Conservation (phyloP, 192 early-diverging fungal species). For the Gamsiella multidivaricata region DNA sequence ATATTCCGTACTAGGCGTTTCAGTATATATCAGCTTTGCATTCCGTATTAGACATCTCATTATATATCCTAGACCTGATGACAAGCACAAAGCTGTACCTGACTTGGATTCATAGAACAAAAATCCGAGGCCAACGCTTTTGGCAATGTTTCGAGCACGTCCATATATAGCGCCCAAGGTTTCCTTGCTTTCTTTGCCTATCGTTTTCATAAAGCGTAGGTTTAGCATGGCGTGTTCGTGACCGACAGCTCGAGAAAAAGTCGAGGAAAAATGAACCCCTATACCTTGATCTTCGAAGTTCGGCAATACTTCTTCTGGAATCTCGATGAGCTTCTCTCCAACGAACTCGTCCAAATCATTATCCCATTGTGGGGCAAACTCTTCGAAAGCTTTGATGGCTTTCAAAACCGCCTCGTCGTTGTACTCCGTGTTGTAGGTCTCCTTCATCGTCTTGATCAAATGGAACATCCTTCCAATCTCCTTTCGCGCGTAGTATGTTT, state of each 20-base stretch:
- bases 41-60: too few relatives aligned
- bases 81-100: not conserved
- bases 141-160: slow-evolving; percentile 1
- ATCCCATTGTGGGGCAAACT: slow-evolving; percentile 32
- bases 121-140: slow-evolving; percentile 18
- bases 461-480: slow-evolving; percentile 38
- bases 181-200: not conserved
- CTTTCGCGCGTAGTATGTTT: slow-evolving; percentile 29
- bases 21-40: too few relatives aligned
- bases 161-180: not conserved
- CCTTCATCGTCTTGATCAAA: slow-evolving; percentile 40
- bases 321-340: slow-evolving; percentile 15
- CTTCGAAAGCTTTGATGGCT: slow-evolving; percentile 21
- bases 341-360: slow-evolving; percentile 38
- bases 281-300: not conserved
- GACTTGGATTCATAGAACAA: slow-evolving; percentile 17
- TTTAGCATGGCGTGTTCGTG: too few relatives aligned
- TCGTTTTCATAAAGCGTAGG: too few relatives aligned
- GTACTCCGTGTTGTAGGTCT: slow-evolving; percentile 39
- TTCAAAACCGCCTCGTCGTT: slow-evolving; percentile 45
- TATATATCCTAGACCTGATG: too few relatives aligned
- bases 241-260: too few relatives aligned
- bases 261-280: not conserved
- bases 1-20: too few relatives aligned
- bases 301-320: slow-evolving; percentile 10